Conservation (phyloP, 2,329 filamentous ascomycete genomes). For the Fusarium poae region DNA sequence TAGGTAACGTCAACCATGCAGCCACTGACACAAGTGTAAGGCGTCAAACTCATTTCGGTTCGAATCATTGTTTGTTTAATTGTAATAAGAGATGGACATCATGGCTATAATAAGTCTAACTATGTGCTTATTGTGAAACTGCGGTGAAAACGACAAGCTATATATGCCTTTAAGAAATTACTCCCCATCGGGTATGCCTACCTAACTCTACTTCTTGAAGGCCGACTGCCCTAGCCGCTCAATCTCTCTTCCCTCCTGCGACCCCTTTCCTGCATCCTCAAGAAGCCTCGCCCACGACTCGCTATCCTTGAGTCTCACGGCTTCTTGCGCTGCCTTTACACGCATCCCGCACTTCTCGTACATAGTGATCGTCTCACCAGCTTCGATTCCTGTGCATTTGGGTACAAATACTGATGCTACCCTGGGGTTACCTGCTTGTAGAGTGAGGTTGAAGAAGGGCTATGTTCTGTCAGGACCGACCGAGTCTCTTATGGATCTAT, state of each 20-base stretch:
- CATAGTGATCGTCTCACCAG: slow-evolving; percentile 84
- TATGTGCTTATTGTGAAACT: slow-evolving; percentile 6
- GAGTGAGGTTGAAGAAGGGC: slow-evolving; percentile 91
- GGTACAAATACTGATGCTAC: slow-evolving; percentile 86
- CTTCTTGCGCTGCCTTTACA: slow-evolving; percentile 91
- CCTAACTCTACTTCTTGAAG: slow-evolving; percentile 59
- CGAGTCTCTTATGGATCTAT: background rate
- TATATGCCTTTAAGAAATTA: slow-evolving; percentile 29
- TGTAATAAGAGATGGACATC: background rate
- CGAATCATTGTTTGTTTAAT: background rate
- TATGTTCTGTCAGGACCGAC: slow-evolving; percentile 53
- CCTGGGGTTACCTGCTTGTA: slow-evolving; percentile 90
- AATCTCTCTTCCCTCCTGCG: slow-evolving; percentile 79
- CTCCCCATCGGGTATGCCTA: slow-evolving; percentile 3
- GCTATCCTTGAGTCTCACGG: slow-evolving; percentile 82
- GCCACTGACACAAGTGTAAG: slow-evolving; percentile 15
- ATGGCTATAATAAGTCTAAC: background rate
- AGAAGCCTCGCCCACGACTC: slow-evolving; percentile 80
- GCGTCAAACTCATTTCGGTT: slow-evolving; percentile 19
- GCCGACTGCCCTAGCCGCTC: slow-evolving; percentile 78
- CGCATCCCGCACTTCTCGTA: slow-evolving; percentile 96
- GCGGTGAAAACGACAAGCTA: slow-evolving; percentile 12
- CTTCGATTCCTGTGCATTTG: slow-evolving; percentile 81
- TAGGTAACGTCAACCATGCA: slow-evolving; percentile 9
- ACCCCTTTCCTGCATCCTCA: slow-evolving; percentile 77